Evolutionary conservation across 2,329 filamentous ascomycete genomes (phyloP), one percentile per base, ranked within the genome.

Genomic region (Fusarium sp.): DNA sequence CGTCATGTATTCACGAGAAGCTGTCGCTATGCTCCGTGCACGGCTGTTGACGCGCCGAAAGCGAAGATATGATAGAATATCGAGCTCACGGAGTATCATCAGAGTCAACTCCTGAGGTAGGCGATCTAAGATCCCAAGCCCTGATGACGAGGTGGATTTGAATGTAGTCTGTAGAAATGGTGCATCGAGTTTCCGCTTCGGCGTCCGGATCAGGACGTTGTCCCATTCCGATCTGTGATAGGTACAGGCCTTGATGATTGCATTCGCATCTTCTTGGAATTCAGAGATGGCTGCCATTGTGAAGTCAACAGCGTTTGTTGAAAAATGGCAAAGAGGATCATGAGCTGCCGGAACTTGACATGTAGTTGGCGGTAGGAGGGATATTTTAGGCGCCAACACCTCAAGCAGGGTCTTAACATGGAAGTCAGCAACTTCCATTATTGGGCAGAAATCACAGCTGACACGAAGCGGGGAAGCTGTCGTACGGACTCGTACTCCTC

Each of bases 171-270:
- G 43, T n/a, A 65, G 18, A 23, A 52, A 65, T 9, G 43, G 39
- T 4, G 62, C 60, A 23, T 65, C n/a, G 1, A 65, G 39, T 10
- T 60, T 65, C 6, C 10, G 21, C 5, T 50, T 36, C 6, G 55
- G 35, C 5, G 40, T 60, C 10, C 18, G 43, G 11, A 65, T 31
- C 2, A 65, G 31, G 14, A 65, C 23, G 6, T 41, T 45, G 37
- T 65, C 62, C 3, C 46, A 65, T 11, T 65, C 62, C 13, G 15
- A 15, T 11, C 62, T 53, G n/a, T 60, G 60, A 18, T 65, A 65
- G 20, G 62, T 36, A 18, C 54, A 65, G 8, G 50, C 42, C 3
- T 41, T 15, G 33, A 65, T 6, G 8, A 55, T 54, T 5, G 45
- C 35, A 7, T 49, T 35, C 9, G 21, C 21, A 18, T 64, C 9